A percentile compares a stretch with the other conserved stretches of the same genome.
These are phyloP conservation scores for Brassica carinata DNA, from an alignment of 345 rosid species.

Conservation along the genomic window DNA sequence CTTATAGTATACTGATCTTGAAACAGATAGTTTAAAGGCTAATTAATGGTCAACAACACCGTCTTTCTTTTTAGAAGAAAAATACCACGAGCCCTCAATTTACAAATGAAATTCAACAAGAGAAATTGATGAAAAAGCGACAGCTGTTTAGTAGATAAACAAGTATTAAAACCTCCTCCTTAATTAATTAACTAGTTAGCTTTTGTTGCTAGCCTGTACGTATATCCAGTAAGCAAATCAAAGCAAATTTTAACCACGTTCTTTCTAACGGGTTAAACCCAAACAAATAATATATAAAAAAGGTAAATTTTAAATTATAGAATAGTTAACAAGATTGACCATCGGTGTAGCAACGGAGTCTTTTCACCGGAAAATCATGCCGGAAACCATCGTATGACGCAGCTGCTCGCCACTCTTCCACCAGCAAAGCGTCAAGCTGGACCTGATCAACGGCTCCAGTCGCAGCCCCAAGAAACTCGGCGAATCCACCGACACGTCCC, in stretches of 20 bases:
- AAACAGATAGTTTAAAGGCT: not conserved
- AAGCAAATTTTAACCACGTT: slow-evolving; percentile 38
- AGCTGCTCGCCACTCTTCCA: slow-evolving; percentile 64
- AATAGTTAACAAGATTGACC: slow-evolving; percentile 53
- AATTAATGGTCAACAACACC: slow-evolving; percentile 27
- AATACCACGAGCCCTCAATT: slow-evolving; percentile 33
- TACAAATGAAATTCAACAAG: slow-evolving; percentile 19
- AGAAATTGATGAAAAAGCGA: slow-evolving; percentile 6
- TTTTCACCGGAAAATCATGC: slow-evolving; percentile 62
- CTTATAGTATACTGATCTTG: not conserved
- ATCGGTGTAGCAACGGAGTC: slow-evolving; percentile 58
- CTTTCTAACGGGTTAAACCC: slow-evolving; percentile 24
- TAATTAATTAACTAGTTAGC: slow-evolving; percentile 23
- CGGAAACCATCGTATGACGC: slow-evolving; percentile 54
- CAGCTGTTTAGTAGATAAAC: slow-evolving; percentile 39
- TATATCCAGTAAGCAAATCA: slow-evolving; percentile 38
- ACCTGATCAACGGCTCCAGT: slow-evolving; percentile 52
- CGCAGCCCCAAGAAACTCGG: slow-evolving; percentile 41
- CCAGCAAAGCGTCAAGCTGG: slow-evolving; percentile 53
- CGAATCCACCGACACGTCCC: slow-evolving; percentile 45
- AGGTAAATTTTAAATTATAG: not conserved
- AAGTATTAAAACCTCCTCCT: slow-evolving; percentile 20
- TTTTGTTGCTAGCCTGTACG: slow-evolving; percentile 41
- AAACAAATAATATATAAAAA: not conserved
- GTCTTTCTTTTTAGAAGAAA: slow-evolving; percentile 14